Base-by-base conservation (phyloP, 1,284 basidiomycete genomes). In the Leccinum cinnamomeum region DNA sequence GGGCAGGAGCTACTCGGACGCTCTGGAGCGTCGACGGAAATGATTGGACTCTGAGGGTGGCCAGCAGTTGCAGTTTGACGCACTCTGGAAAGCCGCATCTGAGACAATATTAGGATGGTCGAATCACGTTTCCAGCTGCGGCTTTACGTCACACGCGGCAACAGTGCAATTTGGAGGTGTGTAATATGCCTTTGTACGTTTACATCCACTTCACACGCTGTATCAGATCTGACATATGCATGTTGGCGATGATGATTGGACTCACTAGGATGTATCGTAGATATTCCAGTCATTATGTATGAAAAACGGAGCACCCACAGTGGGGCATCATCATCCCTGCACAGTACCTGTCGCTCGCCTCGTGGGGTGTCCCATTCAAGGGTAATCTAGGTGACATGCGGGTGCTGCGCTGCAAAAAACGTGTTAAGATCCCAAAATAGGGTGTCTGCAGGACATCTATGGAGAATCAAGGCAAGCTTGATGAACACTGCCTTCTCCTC, bases 1-100 rank as follows among this genome's bases (percentile, higher is more conserved):
- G 75, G 70, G 62, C 58, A 60, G 70, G 75, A n/a, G 23, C 65
- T 41, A 66, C 59, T 51, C 64, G 72, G 53, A 70, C 68, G 25
- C 66, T 76, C 58, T 73, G 75, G 75, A 44, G 54, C 54, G 53
- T 75, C 51, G 74, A 74, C 72, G 72, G 72, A 76, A 71, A 74
- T 76, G 72, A 76, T 61, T 75, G 74, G 72, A 66, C 28, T 65
- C 68, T 7, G 72, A 75, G 55, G 59, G 28, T 20, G 71, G 64
- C 8, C 74, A 75, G n/a, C 70, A 70, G 50, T 58, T 64, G 14
- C 72, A 75, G 53, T 28, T 72, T 51, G 75, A 75, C 55, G 59
- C 64, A 18, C 66, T 73, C 46, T 76, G 72, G 72, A 73, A 73
- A 64, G 30, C 63, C 28, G 30, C 30, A 64, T 50, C 62, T 73